Evolutionary conservation across 2,329 filamentous ascomycete species (phyloP).

Genomic region (Trichoderma sp.): DNA sequence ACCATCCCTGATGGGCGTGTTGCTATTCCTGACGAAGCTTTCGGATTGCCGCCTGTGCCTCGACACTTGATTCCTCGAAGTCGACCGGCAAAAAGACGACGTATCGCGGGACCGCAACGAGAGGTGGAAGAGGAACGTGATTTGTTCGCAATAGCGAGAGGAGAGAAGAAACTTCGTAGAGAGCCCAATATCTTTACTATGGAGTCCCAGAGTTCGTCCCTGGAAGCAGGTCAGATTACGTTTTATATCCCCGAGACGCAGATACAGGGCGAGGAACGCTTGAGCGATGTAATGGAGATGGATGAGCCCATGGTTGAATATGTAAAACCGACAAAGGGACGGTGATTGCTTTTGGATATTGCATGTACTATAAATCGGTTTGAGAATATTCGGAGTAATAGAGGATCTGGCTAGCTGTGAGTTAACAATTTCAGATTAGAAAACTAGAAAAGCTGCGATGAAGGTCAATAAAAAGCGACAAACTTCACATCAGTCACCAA

Average conservation of each 20-base stretch:
- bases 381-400: neutral
- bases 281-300: neutral
- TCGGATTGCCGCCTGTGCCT: neutral
- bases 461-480: neutral
- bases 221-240: neutral
- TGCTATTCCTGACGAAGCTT: neutral
- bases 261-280: neutral
- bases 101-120: neutral
- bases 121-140: neutral
- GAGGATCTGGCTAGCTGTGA: neutral
- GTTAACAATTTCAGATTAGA: neutral
- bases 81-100: conserved; percentile 5
- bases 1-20: neutral
- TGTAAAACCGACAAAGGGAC: neutral
- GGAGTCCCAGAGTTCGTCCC: neutral
- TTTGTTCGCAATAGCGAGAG: neutral
- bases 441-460: neutral
- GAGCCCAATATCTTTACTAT: neutral
- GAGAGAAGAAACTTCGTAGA: neutral
- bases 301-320: conserved; percentile 4
- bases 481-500: neutral
- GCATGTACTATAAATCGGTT: neutral
- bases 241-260: conserved; percentile 1
- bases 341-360: neutral
- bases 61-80: conserved; percentile 2